Evolutionary conservation across 2,329 filamentous ascomycete species (phyloP).

Genomic region (Alternaria atra): DNA sequence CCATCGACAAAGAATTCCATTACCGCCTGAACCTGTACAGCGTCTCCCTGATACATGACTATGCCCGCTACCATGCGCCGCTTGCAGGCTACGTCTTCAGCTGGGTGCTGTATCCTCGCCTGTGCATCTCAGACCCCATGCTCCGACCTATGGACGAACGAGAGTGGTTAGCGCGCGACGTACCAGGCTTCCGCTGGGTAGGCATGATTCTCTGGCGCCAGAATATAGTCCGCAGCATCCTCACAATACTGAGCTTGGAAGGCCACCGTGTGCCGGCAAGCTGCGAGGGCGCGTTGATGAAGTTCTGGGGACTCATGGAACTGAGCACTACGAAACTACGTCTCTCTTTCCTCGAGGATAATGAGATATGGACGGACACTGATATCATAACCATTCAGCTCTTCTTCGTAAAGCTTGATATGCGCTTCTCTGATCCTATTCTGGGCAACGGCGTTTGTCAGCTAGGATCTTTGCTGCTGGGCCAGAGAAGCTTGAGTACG

Average conservation of each 20-base stretch:
- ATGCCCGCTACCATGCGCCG: constrained; percentile 64
- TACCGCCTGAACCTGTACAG: constrained; percentile 60
- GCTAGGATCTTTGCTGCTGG: constrained; percentile 60
- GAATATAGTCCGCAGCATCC: constrained; percentile 62
- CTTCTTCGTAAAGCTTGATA: constrained; percentile 76
- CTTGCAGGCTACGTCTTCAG: constrained; percentile 67
- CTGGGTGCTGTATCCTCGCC: constrained; percentile 66
- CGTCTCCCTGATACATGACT: constrained; percentile 63
- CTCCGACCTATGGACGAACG: constrained; percentile 55
- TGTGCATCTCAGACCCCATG: constrained; percentile 69
- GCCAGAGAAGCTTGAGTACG: constrained; percentile 59
- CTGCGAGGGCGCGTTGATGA: constrained; percentile 62
- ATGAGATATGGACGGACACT: constrained; percentile 63
- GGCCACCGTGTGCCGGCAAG: constrained; percentile 59
- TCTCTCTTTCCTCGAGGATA: constrained; percentile 62
- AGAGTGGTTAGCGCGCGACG: constrained; percentile 45
- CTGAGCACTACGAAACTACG: constrained; percentile 66
- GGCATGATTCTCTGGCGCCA: constrained; percentile 65
- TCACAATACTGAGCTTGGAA: constrained; percentile 69
- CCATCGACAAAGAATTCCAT: constrained; percentile 53
- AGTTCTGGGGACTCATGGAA: constrained; percentile 79
- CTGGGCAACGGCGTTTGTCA: constrained; percentile 59
- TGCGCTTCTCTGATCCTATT: constrained; percentile 72
- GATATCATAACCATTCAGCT: constrained; percentile 70
- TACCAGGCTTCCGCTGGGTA: constrained; percentile 74